phyloP scores from a whole-genome alignment of 805 yeast genomes.

The Pachysolen tannophilus region DNA sequence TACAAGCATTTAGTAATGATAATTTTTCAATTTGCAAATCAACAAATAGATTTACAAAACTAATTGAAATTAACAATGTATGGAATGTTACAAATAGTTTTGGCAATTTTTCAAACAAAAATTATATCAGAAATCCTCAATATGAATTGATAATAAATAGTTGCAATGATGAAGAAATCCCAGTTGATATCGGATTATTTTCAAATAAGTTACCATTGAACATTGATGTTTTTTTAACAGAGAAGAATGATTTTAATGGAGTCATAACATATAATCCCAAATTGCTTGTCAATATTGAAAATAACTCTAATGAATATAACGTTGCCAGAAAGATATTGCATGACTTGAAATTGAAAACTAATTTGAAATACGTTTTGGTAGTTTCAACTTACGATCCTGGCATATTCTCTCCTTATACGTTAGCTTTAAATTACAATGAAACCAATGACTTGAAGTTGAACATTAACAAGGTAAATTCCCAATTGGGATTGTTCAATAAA shows the following conservation, averaged over 20 bases:
- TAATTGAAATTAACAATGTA: conserved; percentile 22
- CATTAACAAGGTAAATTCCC: too few species aligned
- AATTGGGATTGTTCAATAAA: too few species aligned
- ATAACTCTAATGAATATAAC: conserved; percentile 27
- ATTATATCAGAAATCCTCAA: conserved; percentile 51
- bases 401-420: conserved; percentile 4
- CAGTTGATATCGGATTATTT: conserved; percentile 17
- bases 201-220: conserved; percentile 24
- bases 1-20: conserved; percentile 10
- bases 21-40: conserved; percentile 24
- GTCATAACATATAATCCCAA: conserved; percentile 20
- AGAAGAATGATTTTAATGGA: conserved; percentile 17
- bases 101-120: conserved; percentile 43
- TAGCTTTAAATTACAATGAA: neutral
- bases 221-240: conserved; percentile 36
- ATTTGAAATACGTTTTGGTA: conserved; percentile 36
- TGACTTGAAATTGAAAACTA: conserved; percentile 17
- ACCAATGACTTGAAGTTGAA: too few species aligned
- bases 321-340: conserved; percentile 16
- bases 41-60: conserved; percentile 14
- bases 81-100: conserved; percentile 44
- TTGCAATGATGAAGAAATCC: conserved; percentile 11
- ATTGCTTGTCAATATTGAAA: conserved; percentile 17
- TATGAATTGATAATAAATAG: conserved; percentile 26
- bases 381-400: conserved; percentile 36